Percentiles rank a stretch among this genome's conserved stretches.
phyloP scores from a whole-genome alignment of 176 grass and related monocot species.

The Metroxylon sagu region DNA sequence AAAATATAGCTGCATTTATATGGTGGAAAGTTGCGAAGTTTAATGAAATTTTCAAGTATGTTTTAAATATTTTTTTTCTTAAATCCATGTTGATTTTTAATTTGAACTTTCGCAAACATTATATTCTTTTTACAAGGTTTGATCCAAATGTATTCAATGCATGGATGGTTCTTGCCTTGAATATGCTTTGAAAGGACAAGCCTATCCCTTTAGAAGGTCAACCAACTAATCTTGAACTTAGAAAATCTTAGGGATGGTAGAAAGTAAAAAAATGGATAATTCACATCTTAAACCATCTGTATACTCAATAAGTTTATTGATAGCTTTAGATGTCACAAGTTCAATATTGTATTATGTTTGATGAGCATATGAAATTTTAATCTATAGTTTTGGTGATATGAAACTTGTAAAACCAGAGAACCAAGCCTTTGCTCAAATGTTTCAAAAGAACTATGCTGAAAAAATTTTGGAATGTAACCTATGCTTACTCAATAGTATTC shows the following conservation, averaged over 20 bases:
- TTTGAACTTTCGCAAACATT: no score
- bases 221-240: neutral
- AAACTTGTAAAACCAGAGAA: conserved; percentile 85
- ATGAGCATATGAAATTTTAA: neutral
- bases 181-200: conserved; percentile 6
- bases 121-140: conserved; percentile 59
- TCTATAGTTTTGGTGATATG: conserved; percentile 76
- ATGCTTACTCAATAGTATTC: conserved; percentile 70
- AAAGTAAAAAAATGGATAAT: conserved; percentile 19
- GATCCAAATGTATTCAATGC: conserved; percentile 62
- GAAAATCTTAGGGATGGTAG: conserved; percentile 12
- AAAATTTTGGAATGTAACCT: conserved; percentile 80
- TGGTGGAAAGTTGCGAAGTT: no score
- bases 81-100: no score
- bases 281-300: conserved; percentile 16
- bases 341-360: neutral
- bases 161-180: conserved; percentile 52
- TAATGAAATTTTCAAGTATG: no score
- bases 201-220: conserved; percentile 13
- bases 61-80: no score
- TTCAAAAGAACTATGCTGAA: conserved; percentile 79
- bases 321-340: neutral
- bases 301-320: conserved; percentile 6
- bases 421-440: conserved; percentile 92
- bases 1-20: no score